phyloP scores from a whole-genome alignment of 2,329 filamentous ascomycete genomes.

The Exophiala oligosperma region DNA sequence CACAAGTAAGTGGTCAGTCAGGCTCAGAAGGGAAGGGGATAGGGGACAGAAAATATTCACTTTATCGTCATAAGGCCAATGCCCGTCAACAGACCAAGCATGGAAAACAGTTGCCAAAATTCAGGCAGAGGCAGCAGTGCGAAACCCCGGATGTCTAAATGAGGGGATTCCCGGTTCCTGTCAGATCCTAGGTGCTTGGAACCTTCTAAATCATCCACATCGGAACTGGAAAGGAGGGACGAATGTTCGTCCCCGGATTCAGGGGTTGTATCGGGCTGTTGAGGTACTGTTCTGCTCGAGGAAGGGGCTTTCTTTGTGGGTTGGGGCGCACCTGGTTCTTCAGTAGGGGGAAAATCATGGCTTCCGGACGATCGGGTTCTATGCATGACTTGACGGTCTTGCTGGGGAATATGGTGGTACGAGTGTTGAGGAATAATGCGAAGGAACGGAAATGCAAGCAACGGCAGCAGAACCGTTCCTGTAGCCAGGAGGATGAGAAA shows the following conservation, averaged over 20 bases:
- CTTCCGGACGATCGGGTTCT: conserved; percentile 35
- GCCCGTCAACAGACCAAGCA: conserved; percentile 88
- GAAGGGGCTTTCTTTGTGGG: conserved; percentile 31
- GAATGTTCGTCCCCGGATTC: conserved; percentile 18
- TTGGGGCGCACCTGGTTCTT: conserved; percentile 41
- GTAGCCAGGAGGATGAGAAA: conserved; percentile 78
- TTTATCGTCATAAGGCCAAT: conserved; percentile 99
- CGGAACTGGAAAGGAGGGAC: conserved; percentile 67
- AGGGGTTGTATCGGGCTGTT: conserved; percentile 30
- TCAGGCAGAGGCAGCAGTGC: conserved; percentile 69
- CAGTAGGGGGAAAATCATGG: conserved; percentile 29
- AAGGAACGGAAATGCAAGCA: conserved; percentile 81
- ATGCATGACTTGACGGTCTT: conserved; percentile 36
- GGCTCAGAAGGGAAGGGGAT: too few relatives aligned
- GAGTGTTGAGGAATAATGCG: conserved; percentile 59
- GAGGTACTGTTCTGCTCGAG: conserved; percentile 33
- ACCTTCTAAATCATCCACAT: conserved; percentile 18
- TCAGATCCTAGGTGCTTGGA: conserved; percentile 56
- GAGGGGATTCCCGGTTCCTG: conserved; percentile 68
- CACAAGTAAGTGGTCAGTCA: conserved; percentile 20
- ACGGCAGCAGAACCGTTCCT: conserved; percentile 74
- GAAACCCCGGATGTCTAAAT: conserved; percentile 87
- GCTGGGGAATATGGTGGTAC: conserved; percentile 44
- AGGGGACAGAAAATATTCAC: conserved; percentile 48
- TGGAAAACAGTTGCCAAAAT: conserved; percentile 87